Base-by-base conservation (phyloP, 305 asterid species). In the Stenogyne calaminthoides region DNA sequence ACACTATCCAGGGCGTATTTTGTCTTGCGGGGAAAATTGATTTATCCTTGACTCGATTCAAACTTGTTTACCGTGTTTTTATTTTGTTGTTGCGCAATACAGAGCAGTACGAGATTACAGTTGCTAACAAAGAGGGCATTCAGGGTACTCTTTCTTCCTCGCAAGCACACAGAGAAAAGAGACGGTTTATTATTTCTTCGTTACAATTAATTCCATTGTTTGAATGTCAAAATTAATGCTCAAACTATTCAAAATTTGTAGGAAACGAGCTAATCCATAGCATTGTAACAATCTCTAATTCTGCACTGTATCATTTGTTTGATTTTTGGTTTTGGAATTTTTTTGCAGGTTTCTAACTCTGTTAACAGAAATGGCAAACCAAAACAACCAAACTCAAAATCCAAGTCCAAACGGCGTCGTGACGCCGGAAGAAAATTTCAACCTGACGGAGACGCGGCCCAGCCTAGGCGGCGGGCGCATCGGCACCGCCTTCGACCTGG, bases 401-500 rank as follows among this genome's bases (percentile, higher is more conserved):
- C 77, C 40, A 18, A 78, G 67, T 40, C 36, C 68, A 2, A 67
- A 49, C 60, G 65, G 22, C 7, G 81, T 58, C 25, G 27, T 72
- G 29, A 47, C n/a, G 8, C 64, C 74, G 11, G 80, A 76, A 34
- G 91, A 82, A 11, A 96, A 91, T 73, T 94, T 89, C 77, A 54
- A 72, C 70, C 87, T 94, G 66, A 77, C 85, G 74, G 97, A 94
- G 87, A 91, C 97, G 16, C 72, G 85, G 59, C 97, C 97, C 60
- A 76, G 84, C 62, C 96, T 91, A 76, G 97, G 97, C 20, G 92
- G 94, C 64, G 94, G 96, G 32, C 83, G 90, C 60, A 74, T 78
- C 7, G 91, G 87, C 20, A 89, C 94, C 5, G 87, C 97, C 69
- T 91, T 84, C 78, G 93, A 90, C 79, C 75, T 94, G 75, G 99